phyloP scores from a whole-genome alignment of 75 land plant species.

The Pinus albicaulis region DNA sequence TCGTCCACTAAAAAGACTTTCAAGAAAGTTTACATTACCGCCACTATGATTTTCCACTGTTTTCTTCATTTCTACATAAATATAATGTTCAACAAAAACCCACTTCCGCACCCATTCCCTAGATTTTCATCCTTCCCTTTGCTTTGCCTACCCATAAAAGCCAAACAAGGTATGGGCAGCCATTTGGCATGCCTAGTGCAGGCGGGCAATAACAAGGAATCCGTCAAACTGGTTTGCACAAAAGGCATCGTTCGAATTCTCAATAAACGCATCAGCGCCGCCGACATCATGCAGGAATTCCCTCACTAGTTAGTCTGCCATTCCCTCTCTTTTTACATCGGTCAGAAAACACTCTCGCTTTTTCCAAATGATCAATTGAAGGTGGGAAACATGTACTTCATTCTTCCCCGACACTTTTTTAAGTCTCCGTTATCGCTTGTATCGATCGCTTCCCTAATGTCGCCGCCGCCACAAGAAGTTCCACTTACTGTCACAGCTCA shows the following conservation, averaged over 20 bases:
- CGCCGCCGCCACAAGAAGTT: background rate
- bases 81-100: too few species aligned
- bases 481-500: too few species aligned
- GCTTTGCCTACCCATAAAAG: background rate
- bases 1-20: too few species aligned
- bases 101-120: too few species aligned
- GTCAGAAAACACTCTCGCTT: constrained; percentile 43
- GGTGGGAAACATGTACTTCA: constrained; percentile 47
- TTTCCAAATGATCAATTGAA: constrained; percentile 28
- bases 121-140: too few species aligned
- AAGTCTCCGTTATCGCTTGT: constrained; percentile 40
- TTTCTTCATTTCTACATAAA: too few species aligned
- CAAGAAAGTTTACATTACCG: too few species aligned
- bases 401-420: constrained; percentile 44
- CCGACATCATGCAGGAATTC: constrained; percentile 31
- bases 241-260: constrained; percentile 11
- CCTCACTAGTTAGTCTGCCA: constrained; percentile 45
- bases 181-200: too few species aligned
- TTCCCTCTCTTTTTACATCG: constrained; percentile 53
- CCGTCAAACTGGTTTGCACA: constrained; percentile 28
- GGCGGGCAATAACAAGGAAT: background rate
- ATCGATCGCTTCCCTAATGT: constrained; percentile 30
- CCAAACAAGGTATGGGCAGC: background rate
- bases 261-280: constrained; percentile 16
- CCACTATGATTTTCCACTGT: too few species aligned